phyloP scores from a whole-genome alignment of 177 flowering plant species.

The Vitis hybrid region DNA sequence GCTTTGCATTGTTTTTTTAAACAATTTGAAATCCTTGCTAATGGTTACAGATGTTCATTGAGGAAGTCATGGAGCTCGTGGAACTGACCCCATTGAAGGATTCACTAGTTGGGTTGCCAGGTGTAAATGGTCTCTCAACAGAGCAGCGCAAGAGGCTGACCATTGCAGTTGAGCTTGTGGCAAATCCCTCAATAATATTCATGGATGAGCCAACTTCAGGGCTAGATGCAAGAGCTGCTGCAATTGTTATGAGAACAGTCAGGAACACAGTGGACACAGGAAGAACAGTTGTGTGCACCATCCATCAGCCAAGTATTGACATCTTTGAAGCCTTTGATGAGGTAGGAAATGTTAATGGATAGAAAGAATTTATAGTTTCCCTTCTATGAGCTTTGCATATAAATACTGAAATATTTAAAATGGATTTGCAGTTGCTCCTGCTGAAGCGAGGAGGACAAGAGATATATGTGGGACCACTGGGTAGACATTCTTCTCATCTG shows the following conservation, averaged over 20 bases:
- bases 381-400: not conserved
- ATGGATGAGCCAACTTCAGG: constrained; percentile 33
- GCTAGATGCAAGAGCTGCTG: constrained; percentile 28
- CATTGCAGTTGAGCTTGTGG: constrained; percentile 26
- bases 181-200: constrained; percentile 28
- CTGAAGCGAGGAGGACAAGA: no score
- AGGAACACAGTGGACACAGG: constrained; percentile 26
- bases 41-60: constrained; percentile 21
- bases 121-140: constrained; percentile 22
- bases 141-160: constrained; percentile 28
- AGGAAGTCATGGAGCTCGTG: constrained; percentile 26
- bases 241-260: constrained; percentile 25
- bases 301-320: constrained; percentile 27
- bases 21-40: no score
- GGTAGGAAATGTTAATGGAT: not conserved
- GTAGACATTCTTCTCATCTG: no score
- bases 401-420: no score
- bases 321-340: constrained; percentile 25
- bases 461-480: no score
- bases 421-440: no score
- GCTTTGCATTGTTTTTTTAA: not conserved
- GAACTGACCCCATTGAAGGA: constrained; percentile 17
- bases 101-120: constrained; percentile 21
- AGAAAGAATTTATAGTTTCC: no score
- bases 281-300: constrained; percentile 26